phyloP scores from a whole-genome alignment of 1,139 yeast genomes.

The Arxiozyma slooffiae region DNA sequence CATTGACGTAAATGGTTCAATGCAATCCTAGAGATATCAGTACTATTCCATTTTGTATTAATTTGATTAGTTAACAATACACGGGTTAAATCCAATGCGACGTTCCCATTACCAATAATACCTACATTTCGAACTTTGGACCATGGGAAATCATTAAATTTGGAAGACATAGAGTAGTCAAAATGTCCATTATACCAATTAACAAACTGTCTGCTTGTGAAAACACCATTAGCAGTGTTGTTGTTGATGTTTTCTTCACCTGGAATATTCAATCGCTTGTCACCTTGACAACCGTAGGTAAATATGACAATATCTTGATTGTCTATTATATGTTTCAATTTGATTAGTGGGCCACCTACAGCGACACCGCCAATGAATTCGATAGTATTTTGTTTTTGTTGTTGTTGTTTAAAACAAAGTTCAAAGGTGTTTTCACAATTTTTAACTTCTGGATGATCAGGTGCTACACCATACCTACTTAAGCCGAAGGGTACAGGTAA shows the following conservation, averaged over 20 bases:
- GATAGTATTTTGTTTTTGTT: slow-evolving; percentile 33
- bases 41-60: slow-evolving; percentile 45
- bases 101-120: slow-evolving; percentile 94
- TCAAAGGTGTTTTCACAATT: slow-evolving; percentile 74
- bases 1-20: slow-evolving; percentile 43
- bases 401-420: slow-evolving; percentile 40
- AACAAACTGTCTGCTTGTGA: slow-evolving; percentile 81
- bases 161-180: slow-evolving; percentile 27
- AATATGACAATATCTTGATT: slow-evolving; percentile 65
- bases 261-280: slow-evolving; percentile 46
- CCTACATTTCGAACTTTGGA: slow-evolving; percentile 53
- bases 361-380: slow-evolving; percentile 67
- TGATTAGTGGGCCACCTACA: slow-evolving; percentile 58
- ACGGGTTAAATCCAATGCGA: slow-evolving; percentile 88
- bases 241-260: too few species aligned
- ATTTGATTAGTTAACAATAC: slow-evolving; percentile 52
- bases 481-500: slow-evolving; percentile 88
- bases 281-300: slow-evolving; percentile 75
- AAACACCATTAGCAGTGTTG: slow-evolving; percentile 51
- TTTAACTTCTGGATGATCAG: slow-evolving; percentile 97
- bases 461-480: slow-evolving; percentile 94
- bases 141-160: slow-evolving; percentile 37
- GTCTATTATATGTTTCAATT: slow-evolving; percentile 40
- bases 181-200: slow-evolving; percentile 97
- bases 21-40: slow-evolving; percentile 68